Conservation (phyloP, 345 rosid species). For the Eucalyptus globulus region DNA sequence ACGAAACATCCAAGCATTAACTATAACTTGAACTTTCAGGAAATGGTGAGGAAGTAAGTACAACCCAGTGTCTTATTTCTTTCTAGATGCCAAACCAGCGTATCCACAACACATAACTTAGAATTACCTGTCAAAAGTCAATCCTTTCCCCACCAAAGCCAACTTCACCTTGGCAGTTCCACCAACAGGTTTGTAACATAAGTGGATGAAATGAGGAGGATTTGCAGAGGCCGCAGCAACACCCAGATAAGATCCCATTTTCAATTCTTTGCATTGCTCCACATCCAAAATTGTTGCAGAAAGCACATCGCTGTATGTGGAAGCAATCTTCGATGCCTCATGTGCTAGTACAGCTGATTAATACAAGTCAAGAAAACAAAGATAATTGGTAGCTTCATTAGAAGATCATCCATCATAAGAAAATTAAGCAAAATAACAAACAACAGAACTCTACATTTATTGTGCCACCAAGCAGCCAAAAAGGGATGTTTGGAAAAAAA, state of each 20-base stretch:
- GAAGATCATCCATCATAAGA: not conserved
- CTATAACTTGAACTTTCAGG: not conserved
- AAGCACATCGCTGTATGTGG: conserved; percentile 49
- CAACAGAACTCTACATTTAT: not conserved
- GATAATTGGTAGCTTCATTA: not conserved
- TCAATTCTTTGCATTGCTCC: conserved; percentile 73
- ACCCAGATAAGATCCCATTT: conserved; percentile 89
- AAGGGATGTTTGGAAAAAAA: not conserved
- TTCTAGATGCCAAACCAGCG: not conserved
- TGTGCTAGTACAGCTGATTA: conserved; percentile 66
- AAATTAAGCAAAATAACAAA: not conserved
- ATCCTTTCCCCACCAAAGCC: conserved; percentile 83
- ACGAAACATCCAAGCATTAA: not conserved
- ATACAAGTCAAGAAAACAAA: not conserved
- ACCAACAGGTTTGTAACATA: conserved; percentile 58
- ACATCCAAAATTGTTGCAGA: conserved; percentile 62
- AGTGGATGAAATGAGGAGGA: conserved; percentile 76
- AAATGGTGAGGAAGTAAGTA: not conserved
- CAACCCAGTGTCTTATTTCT: not conserved
- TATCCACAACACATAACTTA: not conserved
- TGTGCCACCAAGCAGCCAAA: not conserved
- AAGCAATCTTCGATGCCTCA: conserved; percentile 80
- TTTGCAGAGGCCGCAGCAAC: conserved; percentile 90
- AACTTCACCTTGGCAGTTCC: conserved; percentile 67
- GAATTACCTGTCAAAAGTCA: conserved; percentile 84